Conservation (phyloP, 345 rosid genomes). For the Eutrema yunnanense region DNA sequence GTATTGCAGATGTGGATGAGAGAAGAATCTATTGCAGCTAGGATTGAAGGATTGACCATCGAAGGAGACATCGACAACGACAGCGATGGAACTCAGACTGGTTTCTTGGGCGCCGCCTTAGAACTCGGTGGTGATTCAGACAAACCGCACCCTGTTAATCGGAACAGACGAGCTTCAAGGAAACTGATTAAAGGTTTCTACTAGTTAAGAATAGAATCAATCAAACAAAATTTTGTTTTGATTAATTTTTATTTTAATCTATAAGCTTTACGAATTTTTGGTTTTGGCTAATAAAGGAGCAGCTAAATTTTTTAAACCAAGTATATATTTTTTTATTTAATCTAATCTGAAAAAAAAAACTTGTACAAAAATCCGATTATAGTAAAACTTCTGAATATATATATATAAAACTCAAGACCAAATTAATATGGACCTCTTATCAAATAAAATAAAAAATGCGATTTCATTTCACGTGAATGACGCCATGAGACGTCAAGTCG, state of each 20-base stretch:
- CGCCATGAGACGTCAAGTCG: constrained; percentile 16
- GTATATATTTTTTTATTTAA: neutral
- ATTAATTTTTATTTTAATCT: neutral
- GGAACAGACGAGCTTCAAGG: constrained; percentile 19
- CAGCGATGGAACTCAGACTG: constrained; percentile 75
- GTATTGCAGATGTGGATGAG: constrained; percentile 36
- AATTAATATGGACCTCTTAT: neutral
- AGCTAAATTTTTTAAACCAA: neutral
- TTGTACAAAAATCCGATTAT: neutral
- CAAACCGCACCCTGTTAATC: constrained; percentile 3
- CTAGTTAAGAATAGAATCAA: neutral
- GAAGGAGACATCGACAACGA: constrained; percentile 69
- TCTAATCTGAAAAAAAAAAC: neutral
- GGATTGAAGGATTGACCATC: constrained; percentile 56
- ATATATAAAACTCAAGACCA: neutral
- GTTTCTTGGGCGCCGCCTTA: constrained; percentile 45
- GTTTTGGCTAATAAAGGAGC: constrained; percentile 1
- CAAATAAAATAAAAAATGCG: neutral
- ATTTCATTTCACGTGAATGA: constrained; percentile 26
- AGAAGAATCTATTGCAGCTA: constrained; percentile 47
- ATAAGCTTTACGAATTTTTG: neutral
- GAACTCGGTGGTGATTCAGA: constrained; percentile 31
- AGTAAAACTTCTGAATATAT: constrained; percentile 14
- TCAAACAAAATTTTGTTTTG: neutral
- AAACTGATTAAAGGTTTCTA: constrained; percentile 23